Conservation (phyloP, 495 filamentous ascomycete species). For the Hyaloscypha finlandica region DNA sequence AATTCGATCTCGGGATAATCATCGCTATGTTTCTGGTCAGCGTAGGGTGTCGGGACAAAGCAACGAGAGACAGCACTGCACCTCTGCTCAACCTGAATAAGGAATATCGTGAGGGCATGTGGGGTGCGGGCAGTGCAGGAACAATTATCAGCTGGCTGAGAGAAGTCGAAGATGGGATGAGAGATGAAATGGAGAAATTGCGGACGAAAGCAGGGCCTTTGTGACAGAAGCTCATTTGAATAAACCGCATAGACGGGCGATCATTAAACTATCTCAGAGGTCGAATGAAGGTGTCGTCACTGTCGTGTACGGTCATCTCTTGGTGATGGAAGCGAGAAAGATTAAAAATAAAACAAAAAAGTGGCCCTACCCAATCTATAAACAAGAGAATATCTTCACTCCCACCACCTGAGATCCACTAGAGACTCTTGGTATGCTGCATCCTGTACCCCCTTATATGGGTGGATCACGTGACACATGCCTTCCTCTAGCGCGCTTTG, state of each 20-base stretch:
- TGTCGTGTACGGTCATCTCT: slow-evolving; percentile 1
- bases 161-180: slow-evolving; percentile 12
- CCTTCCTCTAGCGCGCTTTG: not conserved
- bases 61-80: slow-evolving; percentile 4
- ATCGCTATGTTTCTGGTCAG: slow-evolving; percentile 32
- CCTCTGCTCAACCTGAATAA: slow-evolving; percentile 1
- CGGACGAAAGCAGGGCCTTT: slow-evolving; percentile 10
- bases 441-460: not conserved
- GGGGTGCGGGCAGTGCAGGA: slow-evolving; percentile 31
- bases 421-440: not conserved
- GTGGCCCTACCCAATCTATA: too few relatives aligned
- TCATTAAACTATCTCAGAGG: not conserved
- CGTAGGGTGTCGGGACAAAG: slow-evolving; percentile 8
- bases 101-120: slow-evolving; percentile 44
- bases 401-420: too few relatives aligned
- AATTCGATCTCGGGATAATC: slow-evolving; percentile 40
- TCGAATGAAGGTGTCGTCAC: not conserved
- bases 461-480: not conserved
- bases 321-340: not conserved
- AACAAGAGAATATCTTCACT: too few relatives aligned
- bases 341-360: not conserved
- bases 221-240: slow-evolving; percentile 5
- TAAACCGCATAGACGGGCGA: not conserved
- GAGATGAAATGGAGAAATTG: slow-evolving; percentile 9
- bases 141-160: not conserved